Conservation (phyloP, 805 yeast genomes). For the Ogataea populi-albae region DNA sequence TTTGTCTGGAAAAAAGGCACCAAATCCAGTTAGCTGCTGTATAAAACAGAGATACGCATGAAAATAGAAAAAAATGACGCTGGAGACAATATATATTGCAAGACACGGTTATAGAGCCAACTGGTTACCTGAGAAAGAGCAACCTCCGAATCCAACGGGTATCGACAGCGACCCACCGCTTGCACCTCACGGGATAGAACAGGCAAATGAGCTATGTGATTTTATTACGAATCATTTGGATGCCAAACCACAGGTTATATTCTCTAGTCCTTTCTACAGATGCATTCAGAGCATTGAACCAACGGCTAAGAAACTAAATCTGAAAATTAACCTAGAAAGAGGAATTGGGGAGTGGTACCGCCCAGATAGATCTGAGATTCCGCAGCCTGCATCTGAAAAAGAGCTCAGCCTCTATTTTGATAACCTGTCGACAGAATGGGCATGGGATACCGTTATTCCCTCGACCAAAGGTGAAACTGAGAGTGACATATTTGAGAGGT, state of each 20-base stretch:
- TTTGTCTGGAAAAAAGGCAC: too few species aligned
- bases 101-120: slow-evolving; percentile 91
- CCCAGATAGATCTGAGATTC: slow-evolving; percentile 63
- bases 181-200: slow-evolving; percentile 84
- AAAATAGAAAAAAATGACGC: slow-evolving; percentile 34
- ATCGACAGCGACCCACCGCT: slow-evolving; percentile 85
- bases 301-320: slow-evolving; percentile 53
- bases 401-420: slow-evolving; percentile 54
- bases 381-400: slow-evolving; percentile 60
- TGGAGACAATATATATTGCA: slow-evolving; percentile 64
- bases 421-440: slow-evolving; percentile 44
- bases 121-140: slow-evolving; percentile 80
- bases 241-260: slow-evolving; percentile 67
- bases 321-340: slow-evolving; percentile 65
- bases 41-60: not conserved
- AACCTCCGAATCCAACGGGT: slow-evolving; percentile 88
- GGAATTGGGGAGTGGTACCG: slow-evolving; percentile 94
- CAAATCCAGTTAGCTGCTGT: not conserved
- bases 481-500: slow-evolving; percentile 63
- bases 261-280: slow-evolving; percentile 84
- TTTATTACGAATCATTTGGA: slow-evolving; percentile 43
- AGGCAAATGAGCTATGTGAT: slow-evolving; percentile 75
- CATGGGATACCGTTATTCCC: slow-evolving; percentile 55
- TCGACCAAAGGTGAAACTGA: slow-evolving; percentile 70
- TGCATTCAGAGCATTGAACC: slow-evolving; percentile 83